Percentiles rank a stretch among this genome's conserved stretches.
Conservation (phyloP, 345 rosid genomes). For the Eutrema heterophyllum region DNA sequence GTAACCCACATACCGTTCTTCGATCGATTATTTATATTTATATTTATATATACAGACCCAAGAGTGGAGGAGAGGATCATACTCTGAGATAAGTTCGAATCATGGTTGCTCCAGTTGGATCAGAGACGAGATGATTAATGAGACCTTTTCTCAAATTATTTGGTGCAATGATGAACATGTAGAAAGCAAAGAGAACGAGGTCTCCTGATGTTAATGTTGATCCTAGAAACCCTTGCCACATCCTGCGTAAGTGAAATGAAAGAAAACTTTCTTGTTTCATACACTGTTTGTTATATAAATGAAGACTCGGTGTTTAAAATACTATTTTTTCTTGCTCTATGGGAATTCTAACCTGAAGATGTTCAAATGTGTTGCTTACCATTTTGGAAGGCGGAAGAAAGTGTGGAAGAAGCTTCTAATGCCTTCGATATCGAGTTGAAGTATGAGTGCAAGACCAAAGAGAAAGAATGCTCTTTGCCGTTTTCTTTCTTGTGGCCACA, state of each 20-base stretch:
- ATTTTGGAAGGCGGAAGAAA: constrained; percentile 83
- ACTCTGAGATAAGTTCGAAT: constrained; percentile 70
- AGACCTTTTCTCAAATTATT: constrained; percentile 68
- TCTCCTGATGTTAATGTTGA: constrained; percentile 87
- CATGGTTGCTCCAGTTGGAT: constrained; percentile 92
- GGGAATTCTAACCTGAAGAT: too few relatives aligned
- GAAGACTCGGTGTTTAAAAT: not conserved
- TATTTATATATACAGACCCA: constrained; percentile 3
- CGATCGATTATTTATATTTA: not conserved
- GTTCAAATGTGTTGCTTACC: constrained; percentile 40
- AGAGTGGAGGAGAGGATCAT: constrained; percentile 2
- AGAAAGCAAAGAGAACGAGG: constrained; percentile 68
- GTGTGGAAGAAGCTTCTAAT: constrained; percentile 71
- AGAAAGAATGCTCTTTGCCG: constrained; percentile 94
- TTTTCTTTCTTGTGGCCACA: constrained; percentile 96
- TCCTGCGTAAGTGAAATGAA: constrained; percentile 42
- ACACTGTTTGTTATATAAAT: not conserved
- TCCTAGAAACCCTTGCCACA: constrained; percentile 95
- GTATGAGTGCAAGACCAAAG: constrained; percentile 83
- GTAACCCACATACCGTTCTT: not conserved
- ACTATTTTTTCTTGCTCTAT: too few relatives aligned
- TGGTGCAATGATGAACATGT: constrained; percentile 82
- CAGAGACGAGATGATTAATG: constrained; percentile 72
- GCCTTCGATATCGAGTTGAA: constrained; percentile 79
- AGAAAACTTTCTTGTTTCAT: not conserved